Conservation (phyloP, 106 monocot species). For the Acorus calamus region DNA sequence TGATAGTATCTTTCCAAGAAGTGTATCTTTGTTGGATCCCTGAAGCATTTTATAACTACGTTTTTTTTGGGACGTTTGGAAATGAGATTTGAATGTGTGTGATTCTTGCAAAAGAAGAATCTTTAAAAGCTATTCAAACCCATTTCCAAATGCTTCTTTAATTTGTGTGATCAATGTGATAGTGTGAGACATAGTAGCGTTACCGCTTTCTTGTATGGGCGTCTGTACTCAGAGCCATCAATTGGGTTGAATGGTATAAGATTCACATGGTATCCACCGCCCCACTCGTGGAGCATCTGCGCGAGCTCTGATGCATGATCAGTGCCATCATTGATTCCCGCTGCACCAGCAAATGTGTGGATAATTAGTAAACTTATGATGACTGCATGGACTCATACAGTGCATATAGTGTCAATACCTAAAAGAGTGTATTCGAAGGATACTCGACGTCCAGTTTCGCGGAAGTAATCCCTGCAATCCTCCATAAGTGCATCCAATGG, state of each 20-base stretch:
- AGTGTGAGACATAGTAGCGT: too few relatives aligned
- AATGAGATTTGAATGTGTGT: too few relatives aligned
- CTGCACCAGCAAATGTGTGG: conserved; percentile 22
- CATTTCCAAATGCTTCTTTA: too few relatives aligned
- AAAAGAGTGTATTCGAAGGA: conserved; percentile 90
- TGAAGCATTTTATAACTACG: too few relatives aligned
- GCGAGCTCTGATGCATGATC: conserved; percentile 75
- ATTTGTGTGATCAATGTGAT: too few relatives aligned
- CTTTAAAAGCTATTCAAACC: too few relatives aligned
- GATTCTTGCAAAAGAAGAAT: too few relatives aligned
- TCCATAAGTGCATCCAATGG: conserved; percentile 69
- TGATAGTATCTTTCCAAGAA: too few relatives aligned
- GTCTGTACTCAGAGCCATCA: conserved; percentile 78
- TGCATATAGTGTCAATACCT: conserved; percentile 25
- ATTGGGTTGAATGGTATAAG: conserved; percentile 94
- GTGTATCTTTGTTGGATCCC: too few relatives aligned
- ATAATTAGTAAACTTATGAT: neutral
- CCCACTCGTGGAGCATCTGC: conserved; percentile 47
- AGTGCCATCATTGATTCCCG: conserved; percentile 65
- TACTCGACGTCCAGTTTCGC: conserved; percentile 72
- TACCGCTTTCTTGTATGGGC: conserved; percentile 90
- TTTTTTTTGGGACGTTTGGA: too few relatives aligned
- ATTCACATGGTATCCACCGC: conserved; percentile 79
- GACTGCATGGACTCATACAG: too few relatives aligned
- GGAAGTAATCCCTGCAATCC: conserved; percentile 82